Evolutionary conservation across 2,329 filamentous ascomycete species (phyloP).

Genomic region (Ilyonectria destructans): DNA sequence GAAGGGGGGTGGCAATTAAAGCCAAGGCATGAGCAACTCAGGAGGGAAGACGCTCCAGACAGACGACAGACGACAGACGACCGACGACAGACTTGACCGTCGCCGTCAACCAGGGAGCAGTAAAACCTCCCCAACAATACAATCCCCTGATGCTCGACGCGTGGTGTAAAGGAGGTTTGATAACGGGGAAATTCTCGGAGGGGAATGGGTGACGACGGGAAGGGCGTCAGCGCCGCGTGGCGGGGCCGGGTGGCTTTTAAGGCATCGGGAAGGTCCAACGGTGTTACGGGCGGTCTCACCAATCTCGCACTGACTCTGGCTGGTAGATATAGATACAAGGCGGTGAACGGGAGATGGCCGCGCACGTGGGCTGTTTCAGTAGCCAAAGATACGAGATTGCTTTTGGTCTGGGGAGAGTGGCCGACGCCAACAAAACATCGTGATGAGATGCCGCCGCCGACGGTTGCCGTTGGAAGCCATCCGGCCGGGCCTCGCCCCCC

Average conservation of each 20-base stretch:
- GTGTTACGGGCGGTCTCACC: no score
- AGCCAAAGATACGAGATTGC: no score
- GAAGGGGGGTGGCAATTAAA: background rate
- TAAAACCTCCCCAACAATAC: background rate
- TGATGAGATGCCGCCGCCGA: conserved; percentile 31
- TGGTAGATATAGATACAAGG: no score
- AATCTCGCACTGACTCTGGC: no score
- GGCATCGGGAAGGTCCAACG: background rate
- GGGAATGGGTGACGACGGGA: background rate
- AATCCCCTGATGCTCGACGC: conserved; percentile 8
- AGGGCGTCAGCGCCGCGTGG: conserved; percentile 10
- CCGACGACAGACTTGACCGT: background rate
- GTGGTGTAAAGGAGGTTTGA: conserved; percentile 14
- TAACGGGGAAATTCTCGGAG: conserved; percentile 33
- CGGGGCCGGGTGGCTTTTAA: conserved; percentile 1
- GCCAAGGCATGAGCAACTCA: background rate
- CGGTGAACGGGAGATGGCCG: no score
- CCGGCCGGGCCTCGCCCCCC: conserved; percentile 1
- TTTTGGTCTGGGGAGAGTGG: background rate
- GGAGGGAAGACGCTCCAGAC: background rate
- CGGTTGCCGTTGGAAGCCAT: conserved; percentile 38
- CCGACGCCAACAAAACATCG: conserved; percentile 21
- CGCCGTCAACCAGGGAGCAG: background rate
- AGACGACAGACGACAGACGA: background rate
- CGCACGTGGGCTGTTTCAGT: no score